Conservation (phyloP, 108 stramenopile genomes). For the Stephanodiscus triporus region DNA sequence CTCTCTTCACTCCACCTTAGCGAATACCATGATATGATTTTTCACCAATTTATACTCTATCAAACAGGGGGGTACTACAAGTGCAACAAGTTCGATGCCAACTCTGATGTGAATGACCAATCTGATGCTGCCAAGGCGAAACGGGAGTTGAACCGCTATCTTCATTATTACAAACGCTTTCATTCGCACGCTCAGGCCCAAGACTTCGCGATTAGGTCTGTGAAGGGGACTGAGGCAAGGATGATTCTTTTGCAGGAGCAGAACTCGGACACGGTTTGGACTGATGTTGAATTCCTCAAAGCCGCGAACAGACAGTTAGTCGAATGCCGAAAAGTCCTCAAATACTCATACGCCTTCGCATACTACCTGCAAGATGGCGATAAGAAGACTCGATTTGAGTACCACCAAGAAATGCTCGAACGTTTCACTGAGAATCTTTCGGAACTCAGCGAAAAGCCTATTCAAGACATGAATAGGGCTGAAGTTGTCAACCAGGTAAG, state of each 20-base stretch:
- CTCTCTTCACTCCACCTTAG: background rate
- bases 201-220: slow-evolving; percentile 89
- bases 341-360: slow-evolving; percentile 95
- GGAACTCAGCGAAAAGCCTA: slow-evolving; percentile 84
- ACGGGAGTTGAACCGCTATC: slow-evolving; percentile 96
- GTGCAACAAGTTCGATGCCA: slow-evolving; percentile 89
- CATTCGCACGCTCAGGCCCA: slow-evolving; percentile 93
- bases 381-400: slow-evolving; percentile 93
- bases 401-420: slow-evolving; percentile 99
- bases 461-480: slow-evolving; percentile 90
- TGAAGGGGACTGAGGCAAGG: slow-evolving; percentile 84
- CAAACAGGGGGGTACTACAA: slow-evolving; percentile 98
- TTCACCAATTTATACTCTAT: background rate
- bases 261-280: slow-evolving; percentile 78
- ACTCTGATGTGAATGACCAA: slow-evolving; percentile 49
- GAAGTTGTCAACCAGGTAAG: slow-evolving; percentile 92
- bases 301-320: slow-evolving; percentile 95
- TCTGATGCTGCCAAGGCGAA: slow-evolving; percentile 88
- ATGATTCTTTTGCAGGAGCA: slow-evolving; percentile 95
- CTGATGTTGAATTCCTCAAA: slow-evolving; percentile 97
- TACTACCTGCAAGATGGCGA: slow-evolving; percentile 79
- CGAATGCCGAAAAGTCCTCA: slow-evolving; percentile 96
- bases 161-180: slow-evolving; percentile 98
- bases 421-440: slow-evolving; percentile 94
- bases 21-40: background rate